Evolutionary conservation across 306 rosid species (phyloP).

Genomic region (Fagus sylvatica): DNA sequence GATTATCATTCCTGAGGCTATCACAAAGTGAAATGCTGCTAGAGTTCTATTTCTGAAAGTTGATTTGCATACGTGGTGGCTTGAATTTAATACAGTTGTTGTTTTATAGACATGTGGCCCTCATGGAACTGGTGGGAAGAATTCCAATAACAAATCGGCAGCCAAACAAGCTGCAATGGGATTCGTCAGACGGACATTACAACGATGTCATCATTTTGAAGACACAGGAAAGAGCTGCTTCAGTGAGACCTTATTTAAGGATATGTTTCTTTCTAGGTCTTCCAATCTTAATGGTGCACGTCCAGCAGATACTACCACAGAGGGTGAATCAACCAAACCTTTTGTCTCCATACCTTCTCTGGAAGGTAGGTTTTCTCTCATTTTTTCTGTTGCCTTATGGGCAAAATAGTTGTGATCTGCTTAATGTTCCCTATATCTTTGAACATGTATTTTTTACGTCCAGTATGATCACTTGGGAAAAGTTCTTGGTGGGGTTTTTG

Average conservation of each 20-base stretch:
- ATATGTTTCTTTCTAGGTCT: constrained; percentile 57
- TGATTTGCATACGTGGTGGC: constrained; percentile 17
- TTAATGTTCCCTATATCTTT: constrained; percentile 13
- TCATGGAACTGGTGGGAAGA: constrained; percentile 77
- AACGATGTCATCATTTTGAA: constrained; percentile 77
- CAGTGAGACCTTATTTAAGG: constrained; percentile 68
- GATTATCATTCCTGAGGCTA: neutral
- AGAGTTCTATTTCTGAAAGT: constrained; percentile 2
- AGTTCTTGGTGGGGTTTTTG: constrained; percentile 18
- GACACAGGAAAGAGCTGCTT: constrained; percentile 91
- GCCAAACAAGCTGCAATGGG: constrained; percentile 87
- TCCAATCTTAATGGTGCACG: constrained; percentile 46
- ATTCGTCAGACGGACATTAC: constrained; percentile 82
- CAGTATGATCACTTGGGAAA: constrained; percentile 14
- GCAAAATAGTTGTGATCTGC: constrained; percentile 12
- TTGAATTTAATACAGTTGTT: constrained; percentile 34
- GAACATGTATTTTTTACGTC: constrained; percentile 15
- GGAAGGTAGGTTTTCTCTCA: constrained; percentile 69
- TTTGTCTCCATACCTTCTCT: constrained; percentile 54
- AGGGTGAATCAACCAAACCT: constrained; percentile 68
- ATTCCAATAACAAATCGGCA: constrained; percentile 67
- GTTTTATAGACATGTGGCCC: constrained; percentile 72
- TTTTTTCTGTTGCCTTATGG: constrained; percentile 25
- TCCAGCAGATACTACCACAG: constrained; percentile 48
- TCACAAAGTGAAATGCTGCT: constrained; percentile 26